Base-by-base conservation (phyloP, 148 eudicot genomes). In the Vaccinium corymbosum region DNA sequence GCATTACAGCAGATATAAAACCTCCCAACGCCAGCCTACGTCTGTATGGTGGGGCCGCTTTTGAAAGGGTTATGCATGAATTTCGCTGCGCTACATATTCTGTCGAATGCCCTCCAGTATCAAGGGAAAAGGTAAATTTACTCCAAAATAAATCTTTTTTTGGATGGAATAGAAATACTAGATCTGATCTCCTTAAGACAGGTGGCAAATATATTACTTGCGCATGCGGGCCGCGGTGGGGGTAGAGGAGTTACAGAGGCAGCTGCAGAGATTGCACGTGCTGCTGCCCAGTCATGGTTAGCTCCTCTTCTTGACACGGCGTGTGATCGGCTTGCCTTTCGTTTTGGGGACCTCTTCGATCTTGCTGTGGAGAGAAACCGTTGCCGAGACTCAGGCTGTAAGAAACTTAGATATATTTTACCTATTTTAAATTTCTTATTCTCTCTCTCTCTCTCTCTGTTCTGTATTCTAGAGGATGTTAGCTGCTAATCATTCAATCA, bases 261-360 rank as follows among this genome's bases (percentile, higher is more conserved):
- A 25, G 98, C 99, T 85, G 99, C 98, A 68, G 98, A 97, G 93
- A 95, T 95, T 89, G 99, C 99, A 55, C 97, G 99, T 52, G 93
- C 98, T 88, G 98, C 98, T 87, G 99, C 98, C 2, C 89, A 89
- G 81, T 93, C 96, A 25, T 97, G 98, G 98, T 95, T 97, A 64
- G 91, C 98, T 35, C 99, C 98, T 83, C 92, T 97, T 80, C 98
- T 94, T 83, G 97, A 97, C 78, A 88, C 95, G 11, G 98, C 99
- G 81, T 97, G 99, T 88, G 98, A 97, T 85, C 90, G 99, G 59
- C 95, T 94, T 80, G 97, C 97, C 59, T 94, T 94, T 91, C 91
- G 97, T 97, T 84, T 82, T 97, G 71, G 86, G 87, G 14, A 93
- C 87, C 98, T 97, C 79, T 97, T 92, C 81, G 97, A 93, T 86